Evolutionary conservation across 441 rosid genomes (phyloP).

Genomic region (Mallotus japonicus): DNA sequence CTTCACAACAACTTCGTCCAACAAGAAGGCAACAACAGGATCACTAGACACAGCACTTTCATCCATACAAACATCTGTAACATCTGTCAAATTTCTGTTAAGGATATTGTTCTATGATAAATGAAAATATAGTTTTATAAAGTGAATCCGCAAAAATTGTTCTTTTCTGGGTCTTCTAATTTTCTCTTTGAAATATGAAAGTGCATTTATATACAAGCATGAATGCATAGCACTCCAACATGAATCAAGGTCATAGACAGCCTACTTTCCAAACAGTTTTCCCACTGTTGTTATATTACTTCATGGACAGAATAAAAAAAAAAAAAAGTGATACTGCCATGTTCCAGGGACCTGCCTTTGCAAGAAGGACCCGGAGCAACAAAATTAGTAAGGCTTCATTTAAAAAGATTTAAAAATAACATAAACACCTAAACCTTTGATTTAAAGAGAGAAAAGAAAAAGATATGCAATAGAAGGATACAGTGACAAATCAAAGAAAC

Average conservation of each 20-base stretch:
- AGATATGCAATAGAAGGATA: slow-evolving; percentile 45
- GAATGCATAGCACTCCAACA: not conserved
- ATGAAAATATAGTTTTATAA: not conserved
- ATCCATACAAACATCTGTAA: slow-evolving; percentile 93
- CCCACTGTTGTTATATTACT: not conserved
- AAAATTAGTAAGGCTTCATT: not conserved
- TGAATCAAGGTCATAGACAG: not conserved
- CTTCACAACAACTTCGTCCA: slow-evolving; percentile 98
- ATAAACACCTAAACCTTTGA: not conserved
- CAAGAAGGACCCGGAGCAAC: not conserved
- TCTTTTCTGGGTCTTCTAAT: not conserved
- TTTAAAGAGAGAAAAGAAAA: not conserved
- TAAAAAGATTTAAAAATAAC: not conserved
- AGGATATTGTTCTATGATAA: slow-evolving; percentile 27
- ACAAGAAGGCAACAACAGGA: slow-evolving; percentile 85
- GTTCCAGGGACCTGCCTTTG: not conserved
- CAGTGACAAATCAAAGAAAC: slow-evolving; percentile 84
- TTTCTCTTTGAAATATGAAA: slow-evolving; percentile 2
- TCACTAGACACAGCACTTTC: slow-evolving; percentile 96
- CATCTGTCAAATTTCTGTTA: slow-evolving; percentile 65
- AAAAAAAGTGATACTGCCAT: not conserved
- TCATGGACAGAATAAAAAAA: not conserved
- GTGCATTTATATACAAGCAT: not conserved
- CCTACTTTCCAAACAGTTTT: slow-evolving; percentile 8
- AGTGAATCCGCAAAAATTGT: not conserved